Evolutionary conservation across 768 basidiomycete genomes (phyloP), one percentile per base, ranked within the genome.

Genomic region (Podaxis sp.): DNA sequence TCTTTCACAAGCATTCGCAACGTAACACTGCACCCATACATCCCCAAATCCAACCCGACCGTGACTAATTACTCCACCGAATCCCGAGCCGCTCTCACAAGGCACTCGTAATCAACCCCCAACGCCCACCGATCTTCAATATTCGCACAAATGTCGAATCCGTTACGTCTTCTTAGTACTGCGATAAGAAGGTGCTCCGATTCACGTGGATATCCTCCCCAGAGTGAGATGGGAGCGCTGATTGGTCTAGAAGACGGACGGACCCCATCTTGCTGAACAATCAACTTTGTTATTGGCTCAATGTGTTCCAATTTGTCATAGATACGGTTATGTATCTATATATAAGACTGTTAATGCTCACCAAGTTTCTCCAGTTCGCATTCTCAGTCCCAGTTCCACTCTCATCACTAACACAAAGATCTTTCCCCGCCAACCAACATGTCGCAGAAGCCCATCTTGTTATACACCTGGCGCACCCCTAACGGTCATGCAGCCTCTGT

Each of bases 401-500:
- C 58, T 65, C 62, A 57, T 38, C 54, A 20, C 40, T 4, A 13
- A 24, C 76, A 76, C 30, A 69, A 62, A 49, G 44, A 76, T 75
- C 73, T 69, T 75, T 46, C 62, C 30, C 69, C 57, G 62, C 74
- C 41, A 69, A 71, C 58, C 79, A 80, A 24, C 20, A 62, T 62
- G 60, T 54, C 41, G 4, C 26, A 55, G 28, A 40, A 53, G 64
- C 78, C 77, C n/a, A 74, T 85, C 61, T 46, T 78, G n/a, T 74
- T 87, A 20, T 86, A 85, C 72, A 83, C 83, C 3, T 75, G 69
- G 10, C 64, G 72, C n/a, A 90, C 87, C 1, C 88, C 89, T 4
- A 90, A 90, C 67, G 87, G 83, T 24, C 62, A 76, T 65, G 75
- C 78, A 63, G 73, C 73, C 2, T 81, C 85, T n/a, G 76, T 83